Evolutionary conservation across 2,329 filamentous ascomycete species (phyloP), one percentile per base, ranked within the genome.

Genomic region (Rhexocercosporidium sp.): DNA sequence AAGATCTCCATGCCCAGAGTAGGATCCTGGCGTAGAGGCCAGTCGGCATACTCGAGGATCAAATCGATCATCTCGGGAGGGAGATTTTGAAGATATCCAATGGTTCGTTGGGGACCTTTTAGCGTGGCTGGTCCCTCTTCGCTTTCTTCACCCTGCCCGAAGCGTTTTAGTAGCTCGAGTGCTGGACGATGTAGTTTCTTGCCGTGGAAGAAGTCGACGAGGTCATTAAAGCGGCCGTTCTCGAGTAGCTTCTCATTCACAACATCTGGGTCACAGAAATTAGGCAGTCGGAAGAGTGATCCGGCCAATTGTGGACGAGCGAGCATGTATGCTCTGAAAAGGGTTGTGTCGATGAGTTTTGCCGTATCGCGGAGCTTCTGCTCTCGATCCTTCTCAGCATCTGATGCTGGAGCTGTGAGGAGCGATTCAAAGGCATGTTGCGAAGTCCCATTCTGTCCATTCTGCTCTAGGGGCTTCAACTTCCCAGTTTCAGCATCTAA

Each of bases 171-270:
- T 34, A 97, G 82, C 71, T 93, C 91, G 20, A 99, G 81, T 0
- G 96, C 95, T 75, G 96, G 90, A 20, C 90, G 88, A 79, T 99
- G 96, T 47, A 98, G 85, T 78, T 91, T 94, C 81, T 99, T 99
- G 70, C 96, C 96, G 75, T 96, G 93, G 72, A 98, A 90, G 77
- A 99, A 99, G 78, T 98, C 95, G n/a, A 99, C 94, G 1, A 99
- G 83, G 80, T 98, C 95, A 61, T 91, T 95, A 79, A 97, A 97
- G 37, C 94, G 89, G 66, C 92, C 92, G 47, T 90, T 93, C 77
- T 97, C 93, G 67, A 97, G 89, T 4, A 99, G 83, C 74, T 94
- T 94, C 78, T 97, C 92, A 77, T 97, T 96, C 25, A 99, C 95
- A 2, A 98, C 96, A 34, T 93, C 91, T 0, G 96, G 95, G 74